A percentile compares a stretch with the other conserved stretches of the same genome.
These are phyloP conservation scores for Corylus americana DNA, from an alignment of 306 rosid species.

Conservation along the genomic window DNA sequence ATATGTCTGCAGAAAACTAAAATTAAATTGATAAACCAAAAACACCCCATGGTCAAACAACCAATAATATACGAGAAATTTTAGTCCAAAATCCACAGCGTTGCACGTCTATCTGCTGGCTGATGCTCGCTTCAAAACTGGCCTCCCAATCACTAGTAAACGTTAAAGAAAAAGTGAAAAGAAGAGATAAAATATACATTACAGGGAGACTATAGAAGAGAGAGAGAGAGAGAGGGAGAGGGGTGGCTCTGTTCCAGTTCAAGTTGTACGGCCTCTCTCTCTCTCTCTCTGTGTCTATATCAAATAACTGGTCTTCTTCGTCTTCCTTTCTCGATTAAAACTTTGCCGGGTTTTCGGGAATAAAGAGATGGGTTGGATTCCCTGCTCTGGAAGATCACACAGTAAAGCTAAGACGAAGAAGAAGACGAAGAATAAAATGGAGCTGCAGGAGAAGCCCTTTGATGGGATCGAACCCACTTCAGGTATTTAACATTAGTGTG, in stretches of 20 bases:
- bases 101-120: background rate
- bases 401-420: slow-evolving; percentile 49
- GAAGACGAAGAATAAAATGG: slow-evolving; percentile 50
- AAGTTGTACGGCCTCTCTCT: slow-evolving; percentile 18
- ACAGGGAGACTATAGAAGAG: too few species aligned
- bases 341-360: slow-evolving; percentile 9
- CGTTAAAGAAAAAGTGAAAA: background rate
- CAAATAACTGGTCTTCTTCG: background rate
- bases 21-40: too few species aligned
- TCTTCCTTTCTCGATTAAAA: slow-evolving; percentile 19
- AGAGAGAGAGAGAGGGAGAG: background rate
- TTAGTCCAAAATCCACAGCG: background rate
- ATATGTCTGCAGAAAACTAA: too few species aligned
- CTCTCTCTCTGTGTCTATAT: background rate
- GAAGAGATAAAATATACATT: too few species aligned
- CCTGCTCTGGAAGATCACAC: slow-evolving; percentile 71
- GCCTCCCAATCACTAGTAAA: background rate
- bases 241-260: background rate
- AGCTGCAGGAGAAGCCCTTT: slow-evolving; percentile 40
- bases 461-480: slow-evolving; percentile 58
- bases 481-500: slow-evolving; percentile 40
- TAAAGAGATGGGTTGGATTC: slow-evolving; percentile 79
- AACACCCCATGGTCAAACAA: too few species aligned
- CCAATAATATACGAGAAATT: background rate
- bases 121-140: background rate